Conservation (phyloP, 768 basidiomycete genomes). For the Amanita thiersii region DNA sequence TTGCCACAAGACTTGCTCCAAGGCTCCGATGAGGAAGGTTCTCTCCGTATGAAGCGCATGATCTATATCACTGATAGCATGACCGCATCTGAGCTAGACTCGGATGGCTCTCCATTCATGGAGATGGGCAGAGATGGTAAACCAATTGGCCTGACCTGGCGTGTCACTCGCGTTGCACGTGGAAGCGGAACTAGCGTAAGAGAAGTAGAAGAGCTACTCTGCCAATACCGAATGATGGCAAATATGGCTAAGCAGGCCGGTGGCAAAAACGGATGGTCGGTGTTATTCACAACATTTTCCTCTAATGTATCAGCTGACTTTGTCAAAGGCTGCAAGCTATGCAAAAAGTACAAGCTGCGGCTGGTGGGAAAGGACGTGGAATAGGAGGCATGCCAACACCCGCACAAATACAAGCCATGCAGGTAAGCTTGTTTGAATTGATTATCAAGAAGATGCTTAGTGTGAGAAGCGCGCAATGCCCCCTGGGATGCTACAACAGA, state of each 20-base stretch:
- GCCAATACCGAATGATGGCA: conserved; percentile 98
- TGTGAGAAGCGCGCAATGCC: conserved; percentile 75
- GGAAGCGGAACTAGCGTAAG: conserved; percentile 93
- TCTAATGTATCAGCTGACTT: conserved; percentile 2
- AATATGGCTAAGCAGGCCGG: conserved; percentile 98
- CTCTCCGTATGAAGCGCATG: conserved; percentile 90
- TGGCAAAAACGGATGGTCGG: conserved; percentile 91
- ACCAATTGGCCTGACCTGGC: conserved; percentile 80
- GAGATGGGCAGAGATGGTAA: conserved; percentile 76
- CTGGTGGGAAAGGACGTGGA: conserved; percentile 81
- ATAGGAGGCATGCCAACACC: conserved; percentile 86
- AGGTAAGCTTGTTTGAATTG: conserved; percentile 38
- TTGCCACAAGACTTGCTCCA: conserved; percentile 86
- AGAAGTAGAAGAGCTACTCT: conserved; percentile 96
- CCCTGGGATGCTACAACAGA: conserved; percentile 90
- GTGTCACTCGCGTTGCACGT: conserved; percentile 82
- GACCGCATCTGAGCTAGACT: conserved; percentile 89
- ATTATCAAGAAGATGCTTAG: neutral
- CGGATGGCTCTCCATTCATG: conserved; percentile 90
- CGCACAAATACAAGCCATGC: conserved; percentile 91
- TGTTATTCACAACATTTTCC: conserved; percentile 6
- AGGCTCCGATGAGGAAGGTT: conserved; percentile 91
- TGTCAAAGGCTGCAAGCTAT: conserved; percentile 67
- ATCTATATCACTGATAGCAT: conserved; percentile 98
- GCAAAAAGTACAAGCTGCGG: conserved; percentile 89